Percentiles rank a stretch among this genome's conserved stretches.
Evolutionary conservation across 495 filamentous ascomycete genomes (phyloP).

Genomic region (Annulohypoxylon bovei): DNA sequence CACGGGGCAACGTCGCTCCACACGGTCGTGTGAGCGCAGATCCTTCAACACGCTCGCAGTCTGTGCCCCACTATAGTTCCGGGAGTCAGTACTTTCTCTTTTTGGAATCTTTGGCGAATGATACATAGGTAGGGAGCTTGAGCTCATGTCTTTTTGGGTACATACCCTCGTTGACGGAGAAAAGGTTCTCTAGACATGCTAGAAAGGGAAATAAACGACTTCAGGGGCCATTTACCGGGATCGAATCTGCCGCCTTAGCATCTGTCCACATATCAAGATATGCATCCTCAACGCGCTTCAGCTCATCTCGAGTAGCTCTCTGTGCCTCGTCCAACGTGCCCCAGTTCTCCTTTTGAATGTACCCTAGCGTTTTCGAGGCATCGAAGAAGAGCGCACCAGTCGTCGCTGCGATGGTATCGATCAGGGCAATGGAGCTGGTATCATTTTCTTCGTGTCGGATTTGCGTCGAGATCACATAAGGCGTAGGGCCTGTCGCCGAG

Average conservation of each 20-base stretch:
- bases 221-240: constrained; percentile 38
- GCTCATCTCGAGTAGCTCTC: constrained; percentile 48
- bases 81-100: neutral
- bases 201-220: no score
- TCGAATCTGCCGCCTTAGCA: constrained; percentile 52
- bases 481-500: constrained; percentile 48
- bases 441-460: constrained; percentile 52
- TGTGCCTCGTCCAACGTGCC: constrained; percentile 39
- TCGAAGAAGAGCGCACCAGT: constrained; percentile 61
- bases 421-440: constrained; percentile 46
- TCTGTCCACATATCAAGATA: constrained; percentile 64
- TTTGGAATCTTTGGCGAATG: no score
- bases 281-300: constrained; percentile 56
- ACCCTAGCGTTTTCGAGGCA: constrained; percentile 52
- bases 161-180: no score
- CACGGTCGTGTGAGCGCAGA: constrained; percentile 52
- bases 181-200: no score
- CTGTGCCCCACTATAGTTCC: constrained; percentile 48
- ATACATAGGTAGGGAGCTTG: no score
- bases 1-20: constrained; percentile 50
- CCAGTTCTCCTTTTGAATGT: constrained; percentile 58
- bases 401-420: constrained; percentile 60
- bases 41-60: constrained; percentile 61
- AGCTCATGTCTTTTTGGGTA: no score
- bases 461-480: constrained; percentile 57